A percentile compares a stretch with the other conserved stretches of the same genome.
Evolutionary conservation across 2,329 filamentous ascomycete genomes (phyloP).

Genomic region (Talaromyces marneffei): DNA sequence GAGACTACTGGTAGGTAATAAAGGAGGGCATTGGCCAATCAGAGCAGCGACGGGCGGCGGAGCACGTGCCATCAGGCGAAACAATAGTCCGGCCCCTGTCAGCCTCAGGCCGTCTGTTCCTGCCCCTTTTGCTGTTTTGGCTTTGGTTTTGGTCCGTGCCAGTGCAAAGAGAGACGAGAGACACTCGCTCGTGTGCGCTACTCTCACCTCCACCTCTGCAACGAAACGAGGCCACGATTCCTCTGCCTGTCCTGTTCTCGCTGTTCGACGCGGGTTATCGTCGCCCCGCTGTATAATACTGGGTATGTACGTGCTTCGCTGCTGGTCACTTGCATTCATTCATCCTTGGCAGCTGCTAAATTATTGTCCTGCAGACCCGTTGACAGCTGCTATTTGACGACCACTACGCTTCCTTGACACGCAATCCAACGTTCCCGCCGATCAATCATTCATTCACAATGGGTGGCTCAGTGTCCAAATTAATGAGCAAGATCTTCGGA

Average conservation of each 20-base stretch:
- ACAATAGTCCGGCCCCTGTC: background rate
- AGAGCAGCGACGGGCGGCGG: background rate
- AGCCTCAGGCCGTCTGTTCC: background rate
- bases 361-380: background rate
- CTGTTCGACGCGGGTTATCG: background rate
- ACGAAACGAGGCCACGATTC: background rate
- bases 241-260: background rate
- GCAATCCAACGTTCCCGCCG: conserved; percentile 6
- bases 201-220: background rate
- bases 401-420: background rate
- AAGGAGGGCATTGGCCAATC: conserved; percentile 1
- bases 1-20: too few species aligned
- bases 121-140: background rate
- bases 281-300: background rate
- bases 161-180: too few species aligned
- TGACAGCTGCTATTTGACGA: background rate
- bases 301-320: background rate
- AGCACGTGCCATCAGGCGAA: background rate
- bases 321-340: background rate
- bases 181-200: background rate
- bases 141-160: background rate
- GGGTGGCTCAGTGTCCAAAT: conserved; percentile 89
- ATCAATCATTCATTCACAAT: conserved; percentile 50
- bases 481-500: conserved; percentile 98
- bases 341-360: background rate